These are phyloP conservation scores for Podaxis sp. DNA, from an alignment of 768 basidiomycete species.

Conservation along the genomic window DNA sequence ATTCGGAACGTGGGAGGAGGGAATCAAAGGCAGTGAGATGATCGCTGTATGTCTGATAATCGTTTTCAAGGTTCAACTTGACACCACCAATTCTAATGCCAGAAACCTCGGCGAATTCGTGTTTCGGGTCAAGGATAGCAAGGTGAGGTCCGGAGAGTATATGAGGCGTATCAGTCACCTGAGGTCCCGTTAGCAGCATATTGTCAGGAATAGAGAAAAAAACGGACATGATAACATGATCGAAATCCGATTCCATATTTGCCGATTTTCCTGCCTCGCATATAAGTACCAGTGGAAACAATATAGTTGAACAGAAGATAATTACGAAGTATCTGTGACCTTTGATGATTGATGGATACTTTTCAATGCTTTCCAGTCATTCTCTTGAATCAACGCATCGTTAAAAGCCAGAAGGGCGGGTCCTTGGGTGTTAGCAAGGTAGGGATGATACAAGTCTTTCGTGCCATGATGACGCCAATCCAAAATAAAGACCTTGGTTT, in stretches of 20 bases:
- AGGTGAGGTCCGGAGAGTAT: conserved; percentile 40
- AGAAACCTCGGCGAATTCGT: conserved; percentile 23
- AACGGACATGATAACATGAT: conserved; percentile 26
- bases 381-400: conserved; percentile 28
- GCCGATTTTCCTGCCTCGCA: conserved; percentile 21
- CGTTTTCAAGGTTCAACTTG: conserved; percentile 26
- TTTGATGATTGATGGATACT: conserved; percentile 34
- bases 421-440: conserved; percentile 32
- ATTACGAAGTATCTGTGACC: conserved; percentile 19
- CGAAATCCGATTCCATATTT: conserved; percentile 27
- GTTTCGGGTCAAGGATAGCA: conserved; percentile 43
- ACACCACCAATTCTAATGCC: conserved; percentile 20
- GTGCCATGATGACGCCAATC: conserved; percentile 28
- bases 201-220: background rate
- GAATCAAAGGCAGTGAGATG: conserved; percentile 31
- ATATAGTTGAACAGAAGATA: background rate
- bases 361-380: conserved; percentile 37
- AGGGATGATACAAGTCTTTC: conserved; percentile 22
- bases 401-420: conserved; percentile 38
- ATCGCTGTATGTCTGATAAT: conserved; percentile 22
- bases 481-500: conserved; percentile 25
- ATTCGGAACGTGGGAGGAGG: conserved; percentile 21
- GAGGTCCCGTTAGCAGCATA: background rate
- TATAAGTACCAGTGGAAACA: background rate
- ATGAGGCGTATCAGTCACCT: conserved; percentile 51